Base-by-base conservation (phyloP, 2,329 filamentous ascomycete genomes). In the Cryphonectria parasitica region DNA sequence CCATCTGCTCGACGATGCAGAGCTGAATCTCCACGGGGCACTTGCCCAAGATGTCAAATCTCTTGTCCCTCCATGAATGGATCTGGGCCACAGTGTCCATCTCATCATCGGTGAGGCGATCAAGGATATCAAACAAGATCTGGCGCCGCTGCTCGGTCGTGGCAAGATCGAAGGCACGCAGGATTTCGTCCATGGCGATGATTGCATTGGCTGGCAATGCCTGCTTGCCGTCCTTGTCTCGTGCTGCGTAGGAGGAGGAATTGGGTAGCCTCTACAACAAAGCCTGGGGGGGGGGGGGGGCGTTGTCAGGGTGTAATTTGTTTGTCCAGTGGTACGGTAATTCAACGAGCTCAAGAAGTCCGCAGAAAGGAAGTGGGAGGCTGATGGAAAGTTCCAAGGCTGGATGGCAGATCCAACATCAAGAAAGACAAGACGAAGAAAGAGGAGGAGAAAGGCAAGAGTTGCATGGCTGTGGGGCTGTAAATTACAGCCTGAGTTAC, bases 11-110 rank as follows among this genome's bases (percentile, higher is more conserved):
- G 43, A 71, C 11, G 19, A 71, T 56, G 34, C 52, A 58, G 11
- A 71, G 62, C 36, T 68, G 66, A 15, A 71, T 43, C 54, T 71
- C 69, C 22, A 28, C 17, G 15, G 66, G 69, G 34, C 66, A 22
- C 19, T 43, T 45, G 25, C 69, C 67, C 3, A 71, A 52, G 25
- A 71, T 13, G 3, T 71, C 69, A 7, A 36, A 15, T 6, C 56
- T 71, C 3, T 34, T 31, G 2, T 22, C 15, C n/a, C 31, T 34
- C 6, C 56, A 45, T 11, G 28, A 15, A 17, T 36, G 25, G 45
- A 67, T 52, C 22, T 39, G 11, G 36, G 54, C 54, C 28, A 71
- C 28, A 6, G 19, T 25, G 17, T 13, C 13, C 22, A 49, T n/a
- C 43, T 71, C 69, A 10, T 56, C 62, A 2, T 65, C 36, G 11